Conservation (phyloP, 805 yeast genomes). For the Candida maltosa region DNA sequence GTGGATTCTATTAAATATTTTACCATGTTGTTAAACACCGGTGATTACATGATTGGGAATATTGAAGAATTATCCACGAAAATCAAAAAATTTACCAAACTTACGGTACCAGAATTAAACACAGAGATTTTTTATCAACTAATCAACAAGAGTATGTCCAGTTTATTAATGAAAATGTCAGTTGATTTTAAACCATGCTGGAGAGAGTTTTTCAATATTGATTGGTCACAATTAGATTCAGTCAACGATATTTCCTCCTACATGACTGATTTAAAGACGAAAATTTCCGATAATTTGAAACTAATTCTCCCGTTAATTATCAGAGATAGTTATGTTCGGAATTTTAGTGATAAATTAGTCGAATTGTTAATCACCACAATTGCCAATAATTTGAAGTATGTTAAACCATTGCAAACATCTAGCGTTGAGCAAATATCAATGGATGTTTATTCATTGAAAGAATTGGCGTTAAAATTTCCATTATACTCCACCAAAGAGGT, state of each 20-base stretch:
- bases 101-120: constrained; percentile 48
- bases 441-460: constrained; percentile 67
- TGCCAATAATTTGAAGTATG: constrained; percentile 51
- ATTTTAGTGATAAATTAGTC: constrained; percentile 71
- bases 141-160: constrained; percentile 54
- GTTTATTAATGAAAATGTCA: constrained; percentile 56
- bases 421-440: constrained; percentile 77
- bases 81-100: constrained; percentile 31
- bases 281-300: constrained; percentile 42
- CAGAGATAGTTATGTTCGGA: constrained; percentile 68
- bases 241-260: constrained; percentile 74
- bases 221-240: constrained; percentile 65
- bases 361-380: constrained; percentile 61
- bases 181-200: constrained; percentile 64
- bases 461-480: constrained; percentile 46
- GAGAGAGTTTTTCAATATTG: constrained; percentile 75
- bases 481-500: constrained; percentile 24
- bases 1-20: constrained; percentile 63
- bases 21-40: constrained; percentile 77
- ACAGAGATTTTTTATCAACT: constrained; percentile 54
- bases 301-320: constrained; percentile 53
- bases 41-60: constrained; percentile 83
- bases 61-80: constrained; percentile 72
- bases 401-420: constrained; percentile 66
- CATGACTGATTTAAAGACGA: constrained; percentile 52